Conservation (phyloP, 2,329 filamentous ascomycete genomes). For the Basipetospora sp. region DNA sequence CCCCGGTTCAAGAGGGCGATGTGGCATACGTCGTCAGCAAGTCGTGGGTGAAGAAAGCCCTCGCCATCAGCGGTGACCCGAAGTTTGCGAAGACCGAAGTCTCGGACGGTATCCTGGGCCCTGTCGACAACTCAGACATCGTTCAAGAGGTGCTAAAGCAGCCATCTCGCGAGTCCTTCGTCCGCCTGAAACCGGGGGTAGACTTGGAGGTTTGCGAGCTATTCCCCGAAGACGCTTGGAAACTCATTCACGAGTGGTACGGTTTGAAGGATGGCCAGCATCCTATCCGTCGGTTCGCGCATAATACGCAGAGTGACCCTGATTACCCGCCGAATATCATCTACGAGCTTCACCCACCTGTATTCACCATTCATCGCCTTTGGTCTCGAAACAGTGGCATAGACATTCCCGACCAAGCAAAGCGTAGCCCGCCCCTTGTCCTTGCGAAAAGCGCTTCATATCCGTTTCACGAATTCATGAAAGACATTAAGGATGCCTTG, state of each 20-base stretch:
- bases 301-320: slow-evolving; percentile 54
- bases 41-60: slow-evolving; percentile 62
- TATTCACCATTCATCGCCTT: slow-evolving; percentile 74
- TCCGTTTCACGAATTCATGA: slow-evolving; percentile 60
- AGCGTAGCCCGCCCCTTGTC: slow-evolving; percentile 44
- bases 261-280: slow-evolving; percentile 55
- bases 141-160: slow-evolving; percentile 46
- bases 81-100: slow-evolving; percentile 43
- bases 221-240: slow-evolving; percentile 68
- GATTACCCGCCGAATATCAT: slow-evolving; percentile 47
- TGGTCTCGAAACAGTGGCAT: slow-evolving; percentile 45
- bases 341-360: slow-evolving; percentile 71
- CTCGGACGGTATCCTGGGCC: slow-evolving; percentile 50
- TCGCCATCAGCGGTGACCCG: slow-evolving; percentile 47
- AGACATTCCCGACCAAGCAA: slow-evolving; percentile 44
- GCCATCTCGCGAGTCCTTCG: slow-evolving; percentile 40
- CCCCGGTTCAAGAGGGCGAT: slow-evolving; percentile 52
- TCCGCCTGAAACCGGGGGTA: slow-evolving; percentile 57
- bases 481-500: slow-evolving; percentile 52
- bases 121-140: slow-evolving; percentile 77
- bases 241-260: slow-evolving; percentile 68
- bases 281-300: slow-evolving; percentile 60
- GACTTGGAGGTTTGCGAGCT: slow-evolving; percentile 60
- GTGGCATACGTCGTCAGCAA: slow-evolving; percentile 65
- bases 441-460: slow-evolving; percentile 58